Base-by-base conservation (phyloP, 768 basidiomycete species). In the Mycena venus region DNA sequence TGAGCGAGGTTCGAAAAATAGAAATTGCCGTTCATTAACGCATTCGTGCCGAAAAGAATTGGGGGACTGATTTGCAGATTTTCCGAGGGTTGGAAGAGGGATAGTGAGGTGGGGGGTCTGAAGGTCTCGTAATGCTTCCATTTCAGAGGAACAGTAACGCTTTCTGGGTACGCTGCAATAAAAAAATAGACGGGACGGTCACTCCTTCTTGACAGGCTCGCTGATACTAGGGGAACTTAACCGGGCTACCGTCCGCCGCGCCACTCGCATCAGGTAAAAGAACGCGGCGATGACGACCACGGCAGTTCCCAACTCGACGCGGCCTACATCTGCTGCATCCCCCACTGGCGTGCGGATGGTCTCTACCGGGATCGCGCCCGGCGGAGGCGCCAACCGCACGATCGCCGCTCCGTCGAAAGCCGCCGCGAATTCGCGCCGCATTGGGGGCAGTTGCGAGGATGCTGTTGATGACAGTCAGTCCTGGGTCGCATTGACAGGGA, bases 231-330 rank as follows among this genome's bases (percentile, higher is more conserved):
- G n/a, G 8, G 47, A 9, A 23, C 56, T 49, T n/a, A 70, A 40
- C 21, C 72, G 59, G 36, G 11, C 56, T 1, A 56, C 38, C 19
- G 75, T 60, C 31, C 75, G 49, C 27, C 36, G 53, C n/a, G 51
- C 47, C 8, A 47, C 65, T 9, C 78, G 78, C 19, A 84, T 62
- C 4, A 90, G 70, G 77, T 85, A 86, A 4, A 83, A 72, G 66
- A 88, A 88, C 49, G 84, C 82, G 2, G 78, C 49, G 21, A 88
- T 73, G 55, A 89, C 84, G 29, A 81, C 83, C 12, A 85, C 36
- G 2, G 81, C 79, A 0, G 87, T 89, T 14, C 86, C 80, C 42
- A 85, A 73, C 70, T 88, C 86, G n/a, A 89, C 88, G 23, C 81
- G 77, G 0, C 77, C 76, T 1, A 88, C 77, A 75, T 90, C 84